Conservation (phyloP, 2,329 filamentous ascomycete species). For the Nemania abortiva region DNA sequence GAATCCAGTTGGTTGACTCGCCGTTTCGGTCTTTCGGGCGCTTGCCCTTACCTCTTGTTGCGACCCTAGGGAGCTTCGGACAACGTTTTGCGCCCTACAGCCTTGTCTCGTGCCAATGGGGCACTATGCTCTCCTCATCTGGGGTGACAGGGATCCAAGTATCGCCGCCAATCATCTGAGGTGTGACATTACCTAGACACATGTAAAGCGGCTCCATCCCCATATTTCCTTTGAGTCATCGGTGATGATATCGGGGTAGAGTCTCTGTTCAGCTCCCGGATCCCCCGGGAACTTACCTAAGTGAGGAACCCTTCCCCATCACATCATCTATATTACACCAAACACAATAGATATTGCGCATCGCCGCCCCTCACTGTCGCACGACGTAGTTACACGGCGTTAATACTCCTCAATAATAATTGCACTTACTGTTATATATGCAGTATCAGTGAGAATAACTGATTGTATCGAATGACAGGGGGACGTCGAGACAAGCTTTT, state of each 20-base stretch:
- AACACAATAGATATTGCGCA: not conserved
- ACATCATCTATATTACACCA: slow-evolving; percentile 19
- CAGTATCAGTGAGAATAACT: not conserved
- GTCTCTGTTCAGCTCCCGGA: slow-evolving; percentile 17
- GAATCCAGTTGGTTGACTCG: slow-evolving; percentile 18
- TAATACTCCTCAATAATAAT: not conserved
- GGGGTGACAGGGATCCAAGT: not conserved
- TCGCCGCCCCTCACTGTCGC: slow-evolving; percentile 14
- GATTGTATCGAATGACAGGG: not conserved
- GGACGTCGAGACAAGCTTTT: slow-evolving; percentile 9
- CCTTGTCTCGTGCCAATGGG: not conserved
- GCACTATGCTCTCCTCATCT: not conserved
- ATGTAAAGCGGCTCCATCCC: not conserved
- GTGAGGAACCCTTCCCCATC: slow-evolving; percentile 2
- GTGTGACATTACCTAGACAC: not conserved
- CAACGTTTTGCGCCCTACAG: slow-evolving; percentile 10
- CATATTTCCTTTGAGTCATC: slow-evolving; percentile 26
- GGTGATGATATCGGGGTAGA: slow-evolving; percentile 22
- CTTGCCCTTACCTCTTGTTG: not conserved
- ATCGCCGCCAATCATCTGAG: not conserved
- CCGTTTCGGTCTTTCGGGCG: slow-evolving; percentile 30
- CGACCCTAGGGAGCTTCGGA: not conserved
- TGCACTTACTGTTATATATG: not conserved
- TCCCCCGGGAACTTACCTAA: slow-evolving; percentile 18
- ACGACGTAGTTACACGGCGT: not conserved